phyloP scores from a whole-genome alignment of 345 rosid species.

The Arabis alpina region DNA sequence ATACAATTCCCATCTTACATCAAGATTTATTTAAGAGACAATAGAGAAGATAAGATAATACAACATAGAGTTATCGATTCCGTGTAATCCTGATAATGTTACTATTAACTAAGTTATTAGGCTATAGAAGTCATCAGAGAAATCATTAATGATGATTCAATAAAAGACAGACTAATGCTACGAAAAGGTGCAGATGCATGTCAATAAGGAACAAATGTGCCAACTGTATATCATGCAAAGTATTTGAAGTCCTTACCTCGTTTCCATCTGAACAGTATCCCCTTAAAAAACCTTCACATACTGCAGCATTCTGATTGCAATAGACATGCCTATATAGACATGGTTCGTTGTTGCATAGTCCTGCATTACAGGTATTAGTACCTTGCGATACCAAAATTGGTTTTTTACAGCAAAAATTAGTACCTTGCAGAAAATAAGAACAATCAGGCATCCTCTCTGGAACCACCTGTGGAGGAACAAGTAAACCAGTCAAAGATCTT shows the following conservation, averaged over 20 bases:
- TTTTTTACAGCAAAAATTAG: background rate
- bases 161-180: too few species aligned
- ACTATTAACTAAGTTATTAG: too few species aligned
- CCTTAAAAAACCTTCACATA: constrained; percentile 73
- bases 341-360: constrained; percentile 67
- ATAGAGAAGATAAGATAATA: constrained; percentile 5
- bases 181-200: too few species aligned
- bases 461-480: constrained; percentile 61
- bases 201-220: too few species aligned
- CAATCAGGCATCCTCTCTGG: constrained; percentile 93
- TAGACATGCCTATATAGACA: constrained; percentile 90
- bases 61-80: background rate
- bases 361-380: constrained; percentile 45
- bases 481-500: constrained; percentile 17
- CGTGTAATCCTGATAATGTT: background rate
- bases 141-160: too few species aligned
- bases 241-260: constrained; percentile 53
- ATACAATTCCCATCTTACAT: background rate
- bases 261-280: constrained; percentile 82
- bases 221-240: too few species aligned
- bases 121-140: too few species aligned
- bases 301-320: constrained; percentile 68
- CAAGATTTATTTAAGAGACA: background rate
- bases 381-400: background rate
- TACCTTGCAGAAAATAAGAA: constrained; percentile 82